A percentile compares a stretch with the other conserved stretches of the same genome.
phyloP scores from a whole-genome alignment of 805 yeast species.

The Candida oleophila region DNA sequence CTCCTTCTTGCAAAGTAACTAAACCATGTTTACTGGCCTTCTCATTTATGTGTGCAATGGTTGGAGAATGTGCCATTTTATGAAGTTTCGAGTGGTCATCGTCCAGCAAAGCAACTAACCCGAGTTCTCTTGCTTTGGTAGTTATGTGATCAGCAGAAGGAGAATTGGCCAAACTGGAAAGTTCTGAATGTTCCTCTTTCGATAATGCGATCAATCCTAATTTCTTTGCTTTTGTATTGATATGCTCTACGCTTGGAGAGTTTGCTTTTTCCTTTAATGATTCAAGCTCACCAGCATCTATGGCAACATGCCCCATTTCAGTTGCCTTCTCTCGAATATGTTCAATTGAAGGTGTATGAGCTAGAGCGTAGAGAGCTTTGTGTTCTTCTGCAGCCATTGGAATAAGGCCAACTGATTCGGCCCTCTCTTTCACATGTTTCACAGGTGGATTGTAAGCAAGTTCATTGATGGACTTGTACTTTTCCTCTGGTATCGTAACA shows the following conservation, averaged over 20 bases:
- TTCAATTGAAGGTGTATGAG: constrained; percentile 17
- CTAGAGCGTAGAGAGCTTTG: constrained; percentile 12
- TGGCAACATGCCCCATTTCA: constrained; percentile 10
- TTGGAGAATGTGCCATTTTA: constrained; percentile 14
- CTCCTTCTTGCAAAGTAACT: constrained; percentile 11
- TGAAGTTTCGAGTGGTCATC: constrained; percentile 7
- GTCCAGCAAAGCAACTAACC: constrained; percentile 12
- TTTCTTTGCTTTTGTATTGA: constrained; percentile 11
- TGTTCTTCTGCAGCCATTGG: constrained; percentile 13
- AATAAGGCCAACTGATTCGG: constrained; percentile 11
- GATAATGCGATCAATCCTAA: constrained; percentile 15
- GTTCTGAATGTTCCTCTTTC: constrained; percentile 9
- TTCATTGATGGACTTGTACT: constrained; percentile 4
- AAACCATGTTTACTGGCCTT: constrained; percentile 18
- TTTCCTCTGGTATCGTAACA: constrained; percentile 12
- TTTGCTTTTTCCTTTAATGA: constrained; percentile 14
- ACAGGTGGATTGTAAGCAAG: constrained; percentile 10
- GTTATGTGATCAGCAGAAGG: constrained; percentile 19
- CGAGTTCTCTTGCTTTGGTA: constrained; percentile 11
- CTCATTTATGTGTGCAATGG: constrained; percentile 20
- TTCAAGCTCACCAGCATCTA: constrained; percentile 12
- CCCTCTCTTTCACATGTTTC: constrained; percentile 18
- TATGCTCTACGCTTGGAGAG: constrained; percentile 18
- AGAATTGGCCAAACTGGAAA: constrained; percentile 7
- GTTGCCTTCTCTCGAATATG: constrained; percentile 12